Base-by-base conservation (phyloP, 257 asterid genomes). In the Misopates orontium region DNA sequence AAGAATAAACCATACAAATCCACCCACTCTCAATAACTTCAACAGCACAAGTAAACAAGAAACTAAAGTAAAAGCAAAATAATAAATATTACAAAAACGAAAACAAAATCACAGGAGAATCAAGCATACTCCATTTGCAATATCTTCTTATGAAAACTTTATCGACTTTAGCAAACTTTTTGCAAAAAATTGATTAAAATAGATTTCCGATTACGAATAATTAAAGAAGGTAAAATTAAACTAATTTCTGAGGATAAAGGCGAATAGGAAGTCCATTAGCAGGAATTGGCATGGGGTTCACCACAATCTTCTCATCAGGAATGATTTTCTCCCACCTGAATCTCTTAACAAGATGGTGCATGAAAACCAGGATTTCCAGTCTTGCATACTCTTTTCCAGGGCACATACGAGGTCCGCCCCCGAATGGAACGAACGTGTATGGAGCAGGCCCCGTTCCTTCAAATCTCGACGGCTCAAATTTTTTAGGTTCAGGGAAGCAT, bases 321-420 rank as follows among this genome's bases (percentile, higher is more conserved):
- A 79, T 75, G 0, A 72, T 36, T 45, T 79, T 79, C 49, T 75
- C 76, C 68, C 71, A 79, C 40, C 36, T 51, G 47, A 79, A 75
- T 40, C 79, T 72, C 74, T 58, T 79, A 28, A 79, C 84, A 0
- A 79, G 77, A 58, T 79, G 77, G 57, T 79, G 84, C 84, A 79
- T 79, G 59, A 79, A 79, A n/a, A 79, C 81, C n/a, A 79, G 54
- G 0, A 79, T 79, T 45, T 79, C 84, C 61, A 79, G 21, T 9
- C 84, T 62, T 1, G 81, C 84, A 22, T 74, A 78, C 80, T 78
- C 83, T 58, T 78, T 78, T 17, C 83, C 83, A 1, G 83, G 83
- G 67, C 83, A 78, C 83, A 78, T 78, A 53, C 81, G 69, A 0
- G 84, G 84, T 0, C 84, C 84, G 0, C 85, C 85, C 0, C 85